Base-by-base conservation (phyloP, 1,284 basidiomycete species). In the Gymnopus androsaceus region DNA sequence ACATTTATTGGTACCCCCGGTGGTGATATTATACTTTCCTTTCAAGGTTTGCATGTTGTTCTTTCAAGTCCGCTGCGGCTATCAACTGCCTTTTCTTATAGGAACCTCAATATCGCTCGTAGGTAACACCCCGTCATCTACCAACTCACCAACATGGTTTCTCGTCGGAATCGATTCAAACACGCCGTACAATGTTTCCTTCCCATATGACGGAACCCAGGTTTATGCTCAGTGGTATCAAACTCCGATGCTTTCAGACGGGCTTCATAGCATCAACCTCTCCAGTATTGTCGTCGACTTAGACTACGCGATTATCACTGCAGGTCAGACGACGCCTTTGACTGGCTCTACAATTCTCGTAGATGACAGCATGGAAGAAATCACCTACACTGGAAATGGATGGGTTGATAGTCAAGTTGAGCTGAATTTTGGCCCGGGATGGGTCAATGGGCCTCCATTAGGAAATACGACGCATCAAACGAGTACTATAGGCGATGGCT, bases 141-240 rank as follows among this genome's bases (percentile, higher is more conserved):
- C 41, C 3, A 34, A 45, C 30, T 33, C 51, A n/a, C 38, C 38
- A 14, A 53, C 51, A 27, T 44, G 27, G 19, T 53, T 53, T 27
- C n/a, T 45, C 5, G 51, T 30, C 9, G 28, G 38, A 1, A 53
- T 53, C n/a, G 51, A 53, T 23, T 45, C 9, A 11, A 23, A 34
- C 30, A 31, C 27, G 12, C 40, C 51, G 30, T 52, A 42, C 30
- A 42, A 52, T 1, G 14, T 21, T 17, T 53, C 51, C 11, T 44
- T 53, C 15, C 40, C 40, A 7, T 40, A 23, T 14, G 51, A 30
- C 7, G 51, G 25, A 21, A 53, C 51, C 4, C 51, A 53, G 19
- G 33, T 34, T 19, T 53, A 53, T 33, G 21, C 41, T 12, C 51
- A 53, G 27, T 53, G 51, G 51, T 53, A 53, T 53, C 41, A 41